Conservation (phyloP, 2,329 filamentous ascomycete genomes). For the Claviceps cyperi region DNA sequence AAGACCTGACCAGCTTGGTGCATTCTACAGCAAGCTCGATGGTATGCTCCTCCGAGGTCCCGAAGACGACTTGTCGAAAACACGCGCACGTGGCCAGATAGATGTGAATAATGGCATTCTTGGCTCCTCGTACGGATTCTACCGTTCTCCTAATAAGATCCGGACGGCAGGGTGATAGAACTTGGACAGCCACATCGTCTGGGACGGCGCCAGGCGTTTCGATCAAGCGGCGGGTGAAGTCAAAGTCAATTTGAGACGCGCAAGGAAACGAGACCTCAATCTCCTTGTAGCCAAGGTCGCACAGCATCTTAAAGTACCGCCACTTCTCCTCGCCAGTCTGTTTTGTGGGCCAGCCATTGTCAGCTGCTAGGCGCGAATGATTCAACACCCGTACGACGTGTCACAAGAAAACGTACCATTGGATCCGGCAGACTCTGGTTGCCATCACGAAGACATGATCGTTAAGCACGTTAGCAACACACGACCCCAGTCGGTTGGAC, state of each 20-base stretch:
- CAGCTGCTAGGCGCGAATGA: not conserved
- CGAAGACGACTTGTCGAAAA: constrained; percentile 84
- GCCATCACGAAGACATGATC: constrained; percentile 49
- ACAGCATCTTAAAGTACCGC: constrained; percentile 88
- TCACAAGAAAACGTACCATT: constrained; percentile 50
- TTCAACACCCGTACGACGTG: not conserved
- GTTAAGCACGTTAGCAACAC: not conserved
- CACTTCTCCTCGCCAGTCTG: constrained; percentile 92
- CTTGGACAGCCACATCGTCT: constrained; percentile 83
- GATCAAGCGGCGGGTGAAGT: constrained; percentile 78
- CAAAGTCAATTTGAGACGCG: constrained; percentile 87
- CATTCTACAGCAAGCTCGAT: constrained; percentile 73
- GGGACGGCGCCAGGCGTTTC: constrained; percentile 72
- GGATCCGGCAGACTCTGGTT: constrained; percentile 89
- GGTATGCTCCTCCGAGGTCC: constrained; percentile 69
- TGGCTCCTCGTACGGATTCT: constrained; percentile 73
- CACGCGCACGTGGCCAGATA: constrained; percentile 95
- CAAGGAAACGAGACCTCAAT: constrained; percentile 95
- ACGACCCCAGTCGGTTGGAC: not conserved
- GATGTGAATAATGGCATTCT: constrained; percentile 89
- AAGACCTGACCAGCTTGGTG: constrained; percentile 69
- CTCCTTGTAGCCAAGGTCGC: constrained; percentile 88
- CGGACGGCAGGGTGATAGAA: constrained; percentile 79
- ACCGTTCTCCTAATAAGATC: constrained; percentile 85
- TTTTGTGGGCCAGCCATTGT: not conserved